Conservation (phyloP, 2,329 filamentous ascomycete genomes). For the Lasiodiplodia sp. region DNA sequence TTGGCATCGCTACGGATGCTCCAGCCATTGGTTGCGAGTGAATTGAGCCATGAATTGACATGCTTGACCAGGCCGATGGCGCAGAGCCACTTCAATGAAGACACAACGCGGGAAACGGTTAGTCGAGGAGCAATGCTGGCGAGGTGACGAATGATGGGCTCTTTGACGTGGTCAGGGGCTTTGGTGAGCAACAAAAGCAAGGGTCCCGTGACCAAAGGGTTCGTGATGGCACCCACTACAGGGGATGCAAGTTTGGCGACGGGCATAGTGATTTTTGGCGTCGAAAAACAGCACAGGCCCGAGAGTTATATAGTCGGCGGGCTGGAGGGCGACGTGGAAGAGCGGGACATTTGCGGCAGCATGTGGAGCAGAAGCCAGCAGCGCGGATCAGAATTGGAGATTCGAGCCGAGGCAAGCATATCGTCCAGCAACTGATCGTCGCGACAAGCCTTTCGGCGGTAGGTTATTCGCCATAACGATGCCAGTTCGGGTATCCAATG, state of each 20-base stretch:
- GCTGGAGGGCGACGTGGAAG: background rate
- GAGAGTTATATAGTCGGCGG: background rate
- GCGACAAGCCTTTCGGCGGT: background rate
- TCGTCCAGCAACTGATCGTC: background rate
- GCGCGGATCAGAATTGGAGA: slow-evolving; percentile 6
- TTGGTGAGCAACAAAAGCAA: slow-evolving; percentile 44
- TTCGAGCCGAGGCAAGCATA: background rate
- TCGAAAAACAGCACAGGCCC: background rate
- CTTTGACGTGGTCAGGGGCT: slow-evolving; percentile 38
- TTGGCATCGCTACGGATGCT: slow-evolving; percentile 43
- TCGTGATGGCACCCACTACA: slow-evolving; percentile 38
- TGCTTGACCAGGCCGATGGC: slow-evolving; percentile 42
- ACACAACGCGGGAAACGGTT: slow-evolving; percentile 33
- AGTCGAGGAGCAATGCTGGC: slow-evolving; percentile 27
- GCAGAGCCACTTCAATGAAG: slow-evolving; percentile 41
- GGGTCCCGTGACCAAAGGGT: slow-evolving; percentile 40
- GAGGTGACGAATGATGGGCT: slow-evolving; percentile 40
- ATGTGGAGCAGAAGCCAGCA: background rate
- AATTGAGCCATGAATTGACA: slow-evolving; percentile 41
- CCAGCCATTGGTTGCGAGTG: slow-evolving; percentile 49
- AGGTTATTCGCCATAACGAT: background rate
- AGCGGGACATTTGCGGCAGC: background rate
- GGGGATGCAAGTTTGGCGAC: background rate
- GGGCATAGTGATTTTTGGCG: slow-evolving; percentile 7
- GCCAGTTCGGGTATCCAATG: background rate